Base-by-base conservation (phyloP, 2,329 filamentous ascomycete genomes). In the Ophiostoma montium region DNA sequence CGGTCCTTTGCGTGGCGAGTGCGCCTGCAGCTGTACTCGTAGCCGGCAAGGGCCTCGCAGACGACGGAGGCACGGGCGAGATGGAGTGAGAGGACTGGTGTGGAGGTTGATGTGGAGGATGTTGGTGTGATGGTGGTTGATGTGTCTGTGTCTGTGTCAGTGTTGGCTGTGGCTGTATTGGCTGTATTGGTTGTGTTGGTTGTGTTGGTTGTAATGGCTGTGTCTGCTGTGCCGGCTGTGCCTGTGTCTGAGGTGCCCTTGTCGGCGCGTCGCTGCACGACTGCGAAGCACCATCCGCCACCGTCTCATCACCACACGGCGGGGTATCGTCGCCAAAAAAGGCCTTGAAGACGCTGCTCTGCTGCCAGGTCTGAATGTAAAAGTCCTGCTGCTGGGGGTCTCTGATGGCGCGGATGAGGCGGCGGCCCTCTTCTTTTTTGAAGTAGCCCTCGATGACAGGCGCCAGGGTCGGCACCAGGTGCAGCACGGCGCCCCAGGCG, bases 401-500 rank as follows among this genome's bases (percentile, higher is more conserved):
- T 47, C 60, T 62, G 52, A 66, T 61, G 23, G 62, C 61, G 21
- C 57, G 52, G 44, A 62, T 54, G 27, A 65, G 54, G 19, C 55
- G 53, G 19, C 56, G 57, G 30, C 62, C 63, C 43, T 60, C 57
- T 18, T 58, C 57, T 31, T 60, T 59, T 8, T 56, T 55, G 18
- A 66, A 54, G 44, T 64, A 62, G 50, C 60, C 62, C 50, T 65
- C 63, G 35, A 66, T 61, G 6, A 65, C 58, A 33, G 62, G 59
- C 15, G 61, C 62, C 13, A 65, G 57, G 30, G 61, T 60, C 5
- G 63, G 63, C 18, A 66, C 64, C 52, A 64, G 57, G 36, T 56
- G 61, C 13, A 65, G 55, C 1, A 62, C 63, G 10, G 60, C 63
- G 3, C 63, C 63, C 63, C 63, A 66, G 10, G 63, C 63, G 5